Evolutionary conservation across 257 asterid genomes (phyloP).

Genomic region (Cinchona pubescens): DNA sequence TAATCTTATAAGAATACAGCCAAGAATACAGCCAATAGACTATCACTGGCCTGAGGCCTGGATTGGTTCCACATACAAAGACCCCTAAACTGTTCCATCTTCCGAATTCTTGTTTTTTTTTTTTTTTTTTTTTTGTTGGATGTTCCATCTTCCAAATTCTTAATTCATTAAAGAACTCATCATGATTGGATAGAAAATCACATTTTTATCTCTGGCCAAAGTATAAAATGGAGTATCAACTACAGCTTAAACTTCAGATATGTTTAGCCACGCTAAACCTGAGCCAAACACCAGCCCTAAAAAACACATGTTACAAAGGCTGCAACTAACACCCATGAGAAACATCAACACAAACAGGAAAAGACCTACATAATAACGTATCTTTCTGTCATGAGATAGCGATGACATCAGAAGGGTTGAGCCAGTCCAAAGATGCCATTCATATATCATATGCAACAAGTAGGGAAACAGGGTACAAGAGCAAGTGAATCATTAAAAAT

Average conservation of each 20-base stretch:
- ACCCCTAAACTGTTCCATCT: not conserved
- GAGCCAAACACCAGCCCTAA: not conserved
- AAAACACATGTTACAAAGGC: not conserved
- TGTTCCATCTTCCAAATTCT: too few relatives aligned
- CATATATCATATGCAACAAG: not conserved
- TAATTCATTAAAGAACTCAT: not conserved
- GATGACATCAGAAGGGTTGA: not conserved
- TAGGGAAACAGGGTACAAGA: not conserved
- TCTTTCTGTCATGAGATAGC: not conserved
- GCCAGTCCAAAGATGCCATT: not conserved
- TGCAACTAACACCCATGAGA: not conserved
- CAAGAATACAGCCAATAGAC: not conserved
- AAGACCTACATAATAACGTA: not conserved
- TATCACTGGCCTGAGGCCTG: not conserved
- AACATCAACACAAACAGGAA: constrained; percentile 4
- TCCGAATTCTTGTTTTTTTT: too few relatives aligned
- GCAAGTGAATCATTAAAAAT: not conserved
- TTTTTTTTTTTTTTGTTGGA: too few relatives aligned
- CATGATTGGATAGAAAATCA: not conserved
- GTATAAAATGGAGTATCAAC: not conserved
- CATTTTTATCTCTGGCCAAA: not conserved
- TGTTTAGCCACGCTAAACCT: not conserved
- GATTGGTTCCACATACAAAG: not conserved
- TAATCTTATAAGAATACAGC: too few relatives aligned
- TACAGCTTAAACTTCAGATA: not conserved